phyloP scores from a whole-genome alignment of 169 alveolate genomes.

The Plasmodium inui region DNA sequence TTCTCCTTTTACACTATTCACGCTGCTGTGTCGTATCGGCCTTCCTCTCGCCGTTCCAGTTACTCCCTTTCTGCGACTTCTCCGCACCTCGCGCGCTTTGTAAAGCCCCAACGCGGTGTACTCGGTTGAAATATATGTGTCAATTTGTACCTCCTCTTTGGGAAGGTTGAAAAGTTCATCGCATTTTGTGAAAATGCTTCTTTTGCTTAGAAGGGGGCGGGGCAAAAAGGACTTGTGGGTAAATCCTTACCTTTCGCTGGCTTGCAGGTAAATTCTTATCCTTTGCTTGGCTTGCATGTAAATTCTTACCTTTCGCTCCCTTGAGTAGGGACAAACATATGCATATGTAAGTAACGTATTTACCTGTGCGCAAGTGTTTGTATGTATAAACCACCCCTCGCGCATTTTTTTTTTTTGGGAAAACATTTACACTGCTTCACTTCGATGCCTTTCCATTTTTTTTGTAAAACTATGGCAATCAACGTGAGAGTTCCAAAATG shows the following conservation, averaged over 20 bases:
- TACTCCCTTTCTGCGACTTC: not conserved
- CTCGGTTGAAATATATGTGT: not conserved
- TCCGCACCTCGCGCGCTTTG: not conserved
- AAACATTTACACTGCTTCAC: not conserved
- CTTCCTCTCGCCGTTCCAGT: not conserved
- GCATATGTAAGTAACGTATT: not conserved
- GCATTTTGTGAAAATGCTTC: conserved; percentile 27
- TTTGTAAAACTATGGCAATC: not conserved
- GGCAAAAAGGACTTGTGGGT: not conserved
- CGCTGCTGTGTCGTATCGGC: not conserved
- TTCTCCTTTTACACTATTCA: not conserved
- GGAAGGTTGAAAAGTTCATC: conserved; percentile 2
- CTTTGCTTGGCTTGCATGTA: too few relatives aligned
- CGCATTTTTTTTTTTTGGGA: not conserved
- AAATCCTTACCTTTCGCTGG: not conserved
- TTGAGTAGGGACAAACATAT: not conserved
- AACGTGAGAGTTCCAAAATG: not conserved
- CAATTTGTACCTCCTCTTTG: not conserved
- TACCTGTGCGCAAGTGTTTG: not conserved
- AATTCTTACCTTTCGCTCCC: not conserved
- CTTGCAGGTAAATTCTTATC: too few relatives aligned
- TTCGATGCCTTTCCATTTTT: not conserved
- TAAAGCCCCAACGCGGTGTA: not conserved
- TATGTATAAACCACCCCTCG: not conserved
- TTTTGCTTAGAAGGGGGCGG: not conserved